Conservation (phyloP, 495 filamentous ascomycete species). For the Aspergillus olivimuriae region DNA sequence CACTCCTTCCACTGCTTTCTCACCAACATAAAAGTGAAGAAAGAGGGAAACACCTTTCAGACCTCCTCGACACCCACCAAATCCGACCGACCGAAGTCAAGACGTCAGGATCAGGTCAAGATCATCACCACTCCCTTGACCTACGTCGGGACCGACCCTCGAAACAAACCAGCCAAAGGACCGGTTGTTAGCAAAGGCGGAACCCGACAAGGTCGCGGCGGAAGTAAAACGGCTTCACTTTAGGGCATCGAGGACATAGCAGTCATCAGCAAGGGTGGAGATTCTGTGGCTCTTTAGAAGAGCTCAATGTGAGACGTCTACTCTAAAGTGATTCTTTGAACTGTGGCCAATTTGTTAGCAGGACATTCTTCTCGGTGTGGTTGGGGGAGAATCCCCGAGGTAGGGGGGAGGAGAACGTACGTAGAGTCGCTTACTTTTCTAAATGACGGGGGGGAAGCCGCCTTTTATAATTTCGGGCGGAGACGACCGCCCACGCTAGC, state of each 20-base stretch:
- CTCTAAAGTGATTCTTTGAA: slow-evolving; percentile 91
- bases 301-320: slow-evolving; percentile 73
- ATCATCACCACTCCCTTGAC: slow-evolving; percentile 68
- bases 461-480: slow-evolving; percentile 19
- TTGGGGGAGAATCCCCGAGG: slow-evolving; percentile 12
- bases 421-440: slow-evolving; percentile 57
- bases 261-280: slow-evolving; percentile 71
- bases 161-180: slow-evolving; percentile 12
- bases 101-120: slow-evolving; percentile 54
- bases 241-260: slow-evolving; percentile 59
- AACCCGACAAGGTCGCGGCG: slow-evolving; percentile 40
- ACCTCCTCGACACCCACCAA: slow-evolving; percentile 64
- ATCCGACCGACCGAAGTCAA: slow-evolving; percentile 58
- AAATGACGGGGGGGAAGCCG: slow-evolving; percentile 13
- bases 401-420: slow-evolving; percentile 44
- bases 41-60: slow-evolving; percentile 51
- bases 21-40: slow-evolving; percentile 27
- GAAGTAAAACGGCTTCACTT: slow-evolving; percentile 63
- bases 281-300: slow-evolving; percentile 72
- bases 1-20: not conserved
- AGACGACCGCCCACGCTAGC: slow-evolving; percentile 16
- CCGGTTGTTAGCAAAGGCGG: slow-evolving; percentile 20
- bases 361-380: slow-evolving; percentile 4
- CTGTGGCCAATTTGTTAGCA: slow-evolving; percentile 36
- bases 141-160: slow-evolving; percentile 21